A percentile compares a stretch with the other conserved stretches of the same genome.
phyloP scores from a whole-genome alignment of 2,329 filamentous ascomycete species.

The Fusarium abutilonis region DNA sequence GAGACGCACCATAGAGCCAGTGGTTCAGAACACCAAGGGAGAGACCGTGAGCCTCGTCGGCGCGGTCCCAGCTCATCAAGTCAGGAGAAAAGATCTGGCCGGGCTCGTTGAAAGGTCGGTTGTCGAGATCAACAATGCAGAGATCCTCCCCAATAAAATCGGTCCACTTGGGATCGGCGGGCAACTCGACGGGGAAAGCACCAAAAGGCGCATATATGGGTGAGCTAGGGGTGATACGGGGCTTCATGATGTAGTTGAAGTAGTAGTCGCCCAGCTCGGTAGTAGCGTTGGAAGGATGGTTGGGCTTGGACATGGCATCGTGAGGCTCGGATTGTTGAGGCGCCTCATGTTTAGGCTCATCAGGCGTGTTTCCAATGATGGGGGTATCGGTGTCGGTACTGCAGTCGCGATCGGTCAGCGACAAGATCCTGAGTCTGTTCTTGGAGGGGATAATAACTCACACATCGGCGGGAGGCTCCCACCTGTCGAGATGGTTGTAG shows the following conservation, averaged over 20 bases:
- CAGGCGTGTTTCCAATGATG: constrained; percentile 22
- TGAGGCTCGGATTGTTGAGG: constrained; percentile 23
- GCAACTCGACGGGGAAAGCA: constrained; percentile 49
- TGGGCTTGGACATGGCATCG: constrained; percentile 31
- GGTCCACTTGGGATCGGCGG: constrained; percentile 46
- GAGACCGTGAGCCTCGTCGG: constrained; percentile 48
- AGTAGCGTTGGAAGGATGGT: constrained; percentile 26
- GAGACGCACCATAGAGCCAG: constrained; percentile 54
- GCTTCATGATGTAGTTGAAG: constrained; percentile 48
- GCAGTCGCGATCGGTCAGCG: constrained; percentile 19
- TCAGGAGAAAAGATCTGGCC: constrained; percentile 51
- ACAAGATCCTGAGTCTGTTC: neutral
- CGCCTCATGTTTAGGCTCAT: constrained; percentile 8
- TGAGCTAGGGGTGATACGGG: constrained; percentile 42
- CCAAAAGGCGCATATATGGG: constrained; percentile 47
- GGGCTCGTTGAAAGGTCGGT: constrained; percentile 51
- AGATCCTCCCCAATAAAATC: constrained; percentile 51
- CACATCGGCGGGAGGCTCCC: constrained; percentile 42
- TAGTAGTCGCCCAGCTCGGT: constrained; percentile 48
- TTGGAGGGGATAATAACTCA: constrained; percentile 22
- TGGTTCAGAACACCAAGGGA: constrained; percentile 57
- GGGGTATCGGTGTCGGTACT: constrained; percentile 41
- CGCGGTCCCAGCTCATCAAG: constrained; percentile 51
- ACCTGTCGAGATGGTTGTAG: constrained; percentile 49
- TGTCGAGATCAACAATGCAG: constrained; percentile 59